A percentile compares a stretch with the other conserved stretches of the same genome.
Conservation (phyloP, 768 basidiomycete genomes). For the Leccinum boreale region DNA sequence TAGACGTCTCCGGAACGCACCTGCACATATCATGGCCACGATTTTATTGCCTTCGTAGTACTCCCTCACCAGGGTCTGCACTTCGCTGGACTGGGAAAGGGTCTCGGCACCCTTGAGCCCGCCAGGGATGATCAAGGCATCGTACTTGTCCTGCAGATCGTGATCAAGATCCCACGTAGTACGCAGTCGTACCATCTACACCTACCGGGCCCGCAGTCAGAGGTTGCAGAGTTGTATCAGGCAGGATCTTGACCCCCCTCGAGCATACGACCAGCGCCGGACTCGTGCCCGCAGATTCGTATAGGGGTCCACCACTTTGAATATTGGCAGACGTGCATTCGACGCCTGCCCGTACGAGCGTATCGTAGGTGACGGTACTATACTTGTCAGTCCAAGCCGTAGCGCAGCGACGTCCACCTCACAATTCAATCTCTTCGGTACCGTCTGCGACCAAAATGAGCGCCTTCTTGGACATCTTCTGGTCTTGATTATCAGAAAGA, state of each 20-base stretch:
- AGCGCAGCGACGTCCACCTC: background rate
- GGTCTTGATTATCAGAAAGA: background rate
- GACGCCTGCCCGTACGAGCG: constrained; percentile 74
- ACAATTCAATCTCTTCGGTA: constrained; percentile 89
- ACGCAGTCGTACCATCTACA: background rate
- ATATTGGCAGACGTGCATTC: constrained; percentile 63
- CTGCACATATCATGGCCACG: constrained; percentile 86
- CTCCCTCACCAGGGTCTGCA: constrained; percentile 60
- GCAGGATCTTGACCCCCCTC: constrained; percentile 68
- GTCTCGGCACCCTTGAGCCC: constrained; percentile 77
- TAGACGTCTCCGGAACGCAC: constrained; percentile 33
- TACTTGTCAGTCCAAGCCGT: background rate
- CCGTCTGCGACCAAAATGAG: constrained; percentile 76
- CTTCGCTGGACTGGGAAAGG: constrained; percentile 53
- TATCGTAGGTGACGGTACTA: constrained; percentile 81
- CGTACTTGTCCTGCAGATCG: constrained; percentile 52
- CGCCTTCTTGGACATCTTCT: constrained; percentile 39
- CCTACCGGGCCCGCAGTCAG: constrained; percentile 47
- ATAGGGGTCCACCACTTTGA: constrained; percentile 31
- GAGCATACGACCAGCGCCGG: constrained; percentile 61
- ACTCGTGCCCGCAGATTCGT: constrained; percentile 26
- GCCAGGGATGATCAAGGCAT: constrained; percentile 72
- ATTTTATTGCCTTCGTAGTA: constrained; percentile 42
- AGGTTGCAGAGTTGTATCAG: constrained; percentile 54
- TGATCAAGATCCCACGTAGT: background rate